A percentile compares a stretch with the other conserved stretches of the same genome.
Conservation (phyloP, 2,329 filamentous ascomycete genomes). For the Hypoxylon sp. region DNA sequence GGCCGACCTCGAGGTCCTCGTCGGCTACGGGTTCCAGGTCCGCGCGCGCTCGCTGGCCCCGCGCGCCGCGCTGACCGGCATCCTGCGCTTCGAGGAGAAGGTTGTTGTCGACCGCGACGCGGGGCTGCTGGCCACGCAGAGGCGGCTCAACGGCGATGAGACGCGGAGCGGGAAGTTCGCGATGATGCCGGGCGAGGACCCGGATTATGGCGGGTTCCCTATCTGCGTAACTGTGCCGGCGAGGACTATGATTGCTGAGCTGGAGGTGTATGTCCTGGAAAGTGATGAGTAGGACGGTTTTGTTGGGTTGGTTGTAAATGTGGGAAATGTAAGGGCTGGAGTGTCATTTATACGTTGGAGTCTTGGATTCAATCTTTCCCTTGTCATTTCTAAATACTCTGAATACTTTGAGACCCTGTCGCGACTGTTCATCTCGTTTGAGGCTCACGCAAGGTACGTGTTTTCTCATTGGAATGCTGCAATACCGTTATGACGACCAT, state of each 20-base stretch:
- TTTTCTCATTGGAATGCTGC: no score
- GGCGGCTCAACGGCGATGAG: constrained; percentile 2
- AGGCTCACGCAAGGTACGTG: no score
- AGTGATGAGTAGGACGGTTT: not conserved
- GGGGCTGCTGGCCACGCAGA: not conserved
- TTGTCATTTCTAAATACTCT: no score
- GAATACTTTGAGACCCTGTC: no score
- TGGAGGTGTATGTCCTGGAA: not conserved
- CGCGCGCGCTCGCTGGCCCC: not conserved
- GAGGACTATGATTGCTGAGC: constrained; percentile 3
- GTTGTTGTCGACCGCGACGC: not conserved
- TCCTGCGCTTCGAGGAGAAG: constrained; percentile 1
- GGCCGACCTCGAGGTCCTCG: not conserved
- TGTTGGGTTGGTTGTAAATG: no score
- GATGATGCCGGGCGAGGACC: constrained; percentile 2
- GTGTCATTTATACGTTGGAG: no score
- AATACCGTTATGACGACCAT: no score
- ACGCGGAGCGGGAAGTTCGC: not conserved
- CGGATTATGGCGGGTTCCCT: constrained; percentile 3
- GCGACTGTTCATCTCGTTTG: no score
- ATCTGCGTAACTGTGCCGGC: not conserved
- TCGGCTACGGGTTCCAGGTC: constrained; percentile 4
- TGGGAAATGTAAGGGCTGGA: no score
- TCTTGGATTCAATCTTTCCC: no score
- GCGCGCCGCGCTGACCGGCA: not conserved